Percentiles rank a stretch among this genome's conserved stretches.
Conservation (phyloP, 1,284 basidiomycete genomes). For the Phaffia rhodozyma region DNA sequence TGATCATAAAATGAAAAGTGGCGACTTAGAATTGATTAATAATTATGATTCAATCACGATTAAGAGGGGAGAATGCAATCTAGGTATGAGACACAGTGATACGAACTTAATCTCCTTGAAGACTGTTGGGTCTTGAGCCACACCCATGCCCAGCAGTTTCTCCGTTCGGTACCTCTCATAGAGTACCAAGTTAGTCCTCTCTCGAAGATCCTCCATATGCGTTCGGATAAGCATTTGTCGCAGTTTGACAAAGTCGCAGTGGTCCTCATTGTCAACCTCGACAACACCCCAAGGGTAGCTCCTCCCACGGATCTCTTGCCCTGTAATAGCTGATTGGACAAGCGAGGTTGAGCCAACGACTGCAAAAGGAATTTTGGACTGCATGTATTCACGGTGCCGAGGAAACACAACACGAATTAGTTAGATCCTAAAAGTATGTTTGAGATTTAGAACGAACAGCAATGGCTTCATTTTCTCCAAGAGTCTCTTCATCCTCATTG, state of each 20-base stretch:
- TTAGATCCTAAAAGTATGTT: background rate
- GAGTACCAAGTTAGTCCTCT: constrained; percentile 81
- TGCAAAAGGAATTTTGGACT: constrained; percentile 91
- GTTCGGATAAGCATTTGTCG: constrained; percentile 96
- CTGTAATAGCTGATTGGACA: constrained; percentile 45
- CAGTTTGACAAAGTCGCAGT: constrained; percentile 96
- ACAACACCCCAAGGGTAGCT: constrained; percentile 94
- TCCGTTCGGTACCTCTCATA: constrained; percentile 96
- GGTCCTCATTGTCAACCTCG: constrained; percentile 94
- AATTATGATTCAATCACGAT: background rate
- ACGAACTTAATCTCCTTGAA: constrained; percentile 97
- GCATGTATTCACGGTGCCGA: background rate
- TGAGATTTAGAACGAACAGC: constrained; percentile 39
- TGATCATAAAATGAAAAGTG: background rate
- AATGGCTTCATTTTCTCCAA: constrained; percentile 91
- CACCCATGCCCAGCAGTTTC: constrained; percentile 88
- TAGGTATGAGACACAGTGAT: background rate
- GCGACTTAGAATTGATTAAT: background rate
- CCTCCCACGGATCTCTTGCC: constrained; percentile 51
- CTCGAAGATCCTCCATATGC: constrained; percentile 94
- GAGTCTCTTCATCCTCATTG: constrained; percentile 91
- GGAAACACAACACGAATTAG: no score
- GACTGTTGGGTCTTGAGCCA: constrained; percentile 86
- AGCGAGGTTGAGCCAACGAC: constrained; percentile 82
- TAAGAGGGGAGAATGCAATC: background rate